Evolutionary conservation across 2,329 filamentous ascomycete genomes (phyloP), one percentile per base, ranked within the genome.

Genomic region (Hyphodiscus sp.): DNA sequence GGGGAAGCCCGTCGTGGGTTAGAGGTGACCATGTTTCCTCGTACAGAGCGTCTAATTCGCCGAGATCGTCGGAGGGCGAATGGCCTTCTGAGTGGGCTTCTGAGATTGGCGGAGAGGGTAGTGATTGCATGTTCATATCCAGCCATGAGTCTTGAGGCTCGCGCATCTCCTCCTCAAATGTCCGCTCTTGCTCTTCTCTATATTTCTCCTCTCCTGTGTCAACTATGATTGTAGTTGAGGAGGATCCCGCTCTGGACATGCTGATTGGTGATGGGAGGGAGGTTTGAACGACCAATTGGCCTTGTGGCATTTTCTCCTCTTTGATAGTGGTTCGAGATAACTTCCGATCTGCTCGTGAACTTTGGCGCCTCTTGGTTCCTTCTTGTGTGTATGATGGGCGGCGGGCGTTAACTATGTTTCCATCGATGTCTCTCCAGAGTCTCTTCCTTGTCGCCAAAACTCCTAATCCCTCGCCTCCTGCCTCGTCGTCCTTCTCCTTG

Each of bases 401-500:
- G 51, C 67, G 56, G 10, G 73, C 70, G 29, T 76, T 75, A 42
- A 78, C 74, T 51, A 68, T 67, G 15, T 72, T 74, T 29, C 75
- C 75, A 41, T 74, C 68, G 29, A 67, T 63, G 59, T 77, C 74
- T 60, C 74, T 73, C 74, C 74, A 78, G 60, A 76, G 71, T 51
- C 75, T 69, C 60, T 76, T 76, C 47, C 75, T 65, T 2, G 75
- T 78, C 50, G 74, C 75, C 41, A 78, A 60, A 38, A 75, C 60
- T 20, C 74, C 73, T 45, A 70, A 64, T 9, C 74, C 74, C 63
- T 73, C 72, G 20, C 73, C 73, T 47, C 74, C 73, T 46, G 74
- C 75, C 64, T 76, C 73, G 47, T 73, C 74, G 62, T 78, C 75
- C 58, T 77, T 77, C 54, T 76, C 73, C 48, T 71, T 72, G 64